A percentile compares a stretch with the other conserved stretches of the same genome.
Evolutionary conservation across 2,329 filamentous ascomycete species (phyloP).

Genomic region (Pseudogymnoascus sp.): DNA sequence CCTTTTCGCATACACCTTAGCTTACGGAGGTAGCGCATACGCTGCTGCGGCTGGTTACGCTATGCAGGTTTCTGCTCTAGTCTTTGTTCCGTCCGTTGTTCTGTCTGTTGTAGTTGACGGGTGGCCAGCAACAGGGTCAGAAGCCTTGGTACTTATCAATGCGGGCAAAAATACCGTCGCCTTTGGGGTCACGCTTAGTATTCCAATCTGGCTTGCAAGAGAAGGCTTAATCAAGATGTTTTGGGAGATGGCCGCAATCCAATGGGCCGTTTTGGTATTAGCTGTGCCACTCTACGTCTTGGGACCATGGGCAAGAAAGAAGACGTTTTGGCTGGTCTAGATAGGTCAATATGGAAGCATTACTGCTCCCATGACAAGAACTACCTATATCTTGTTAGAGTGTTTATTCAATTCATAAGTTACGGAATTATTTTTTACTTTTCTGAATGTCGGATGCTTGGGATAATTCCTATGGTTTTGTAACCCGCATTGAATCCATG

Average conservation of each 20-base stretch:
- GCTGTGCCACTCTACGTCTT: conserved; percentile 29
- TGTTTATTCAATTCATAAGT: neutral
- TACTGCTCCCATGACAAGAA: neutral
- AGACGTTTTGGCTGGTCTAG: neutral
- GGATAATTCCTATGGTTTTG: neutral
- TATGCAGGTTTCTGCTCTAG: conserved; percentile 26
- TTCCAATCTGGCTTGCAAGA: conserved; percentile 24
- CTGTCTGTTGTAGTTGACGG: conserved; percentile 31
- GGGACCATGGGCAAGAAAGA: conserved; percentile 19
- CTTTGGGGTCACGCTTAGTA: conserved; percentile 18
- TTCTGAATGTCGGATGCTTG: neutral
- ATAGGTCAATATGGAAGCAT: neutral
- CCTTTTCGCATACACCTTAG: conserved; percentile 29
- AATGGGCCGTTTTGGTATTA: conserved; percentile 30
- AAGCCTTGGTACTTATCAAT: conserved; percentile 33
- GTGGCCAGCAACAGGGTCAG: conserved; percentile 26
- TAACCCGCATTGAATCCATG: neutral
- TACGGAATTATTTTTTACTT: neutral
- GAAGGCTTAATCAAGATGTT: conserved; percentile 32
- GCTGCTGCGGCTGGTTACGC: conserved; percentile 27
- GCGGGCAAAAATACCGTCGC: conserved; percentile 26
- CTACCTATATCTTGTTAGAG: neutral
- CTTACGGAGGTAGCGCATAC: conserved; percentile 22
- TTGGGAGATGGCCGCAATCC: conserved; percentile 30
- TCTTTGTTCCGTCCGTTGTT: conserved; percentile 32